Percentiles rank a stretch among this genome's conserved stretches.
Conservation (phyloP, 768 basidiomycete species). For the Crucibulum laeve region DNA sequence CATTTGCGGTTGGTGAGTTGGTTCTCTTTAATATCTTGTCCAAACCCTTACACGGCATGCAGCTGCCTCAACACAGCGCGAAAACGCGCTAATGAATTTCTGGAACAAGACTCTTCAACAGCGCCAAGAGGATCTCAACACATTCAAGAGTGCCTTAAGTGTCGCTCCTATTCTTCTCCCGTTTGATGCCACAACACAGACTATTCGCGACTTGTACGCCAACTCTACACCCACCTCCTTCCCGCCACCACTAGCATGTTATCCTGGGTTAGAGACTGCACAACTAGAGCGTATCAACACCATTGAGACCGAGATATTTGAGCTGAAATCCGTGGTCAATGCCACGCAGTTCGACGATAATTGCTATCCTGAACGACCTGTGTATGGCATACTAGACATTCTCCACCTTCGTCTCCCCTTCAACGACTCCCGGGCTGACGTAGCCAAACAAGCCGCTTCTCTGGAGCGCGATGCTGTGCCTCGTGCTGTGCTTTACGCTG, state of each 20-base stretch:
- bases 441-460: slow-evolving; percentile 45
- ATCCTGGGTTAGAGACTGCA: slow-evolving; percentile 40
- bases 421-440: slow-evolving; percentile 33
- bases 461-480: slow-evolving; percentile 39
- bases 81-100: slow-evolving; percentile 42
- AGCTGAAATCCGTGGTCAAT: slow-evolving; percentile 27
- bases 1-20: slow-evolving; percentile 50
- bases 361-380: slow-evolving; percentile 53
- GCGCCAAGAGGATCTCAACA: slow-evolving; percentile 30
- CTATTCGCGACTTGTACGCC: slow-evolving; percentile 36
- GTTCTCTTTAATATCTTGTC: slow-evolving; percentile 3
- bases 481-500: slow-evolving; percentile 48
- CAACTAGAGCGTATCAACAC: slow-evolving; percentile 37
- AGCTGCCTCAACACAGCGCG: slow-evolving; percentile 58
- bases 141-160: slow-evolving; percentile 43
- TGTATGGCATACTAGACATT: slow-evolving; percentile 61
- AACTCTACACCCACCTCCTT: slow-evolving; percentile 38
- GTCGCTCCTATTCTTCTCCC: slow-evolving; percentile 49
- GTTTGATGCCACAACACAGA: slow-evolving; percentile 46
- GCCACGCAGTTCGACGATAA: slow-evolving; percentile 36
- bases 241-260: slow-evolving; percentile 59
- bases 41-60: slow-evolving; percentile 2
- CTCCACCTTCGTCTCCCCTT: slow-evolving; percentile 58
- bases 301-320: slow-evolving; percentile 51
- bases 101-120: slow-evolving; percentile 53